phyloP scores from a whole-genome alignment of 2,329 filamentous ascomycete species.

The Cladosporium halotolerans region DNA sequence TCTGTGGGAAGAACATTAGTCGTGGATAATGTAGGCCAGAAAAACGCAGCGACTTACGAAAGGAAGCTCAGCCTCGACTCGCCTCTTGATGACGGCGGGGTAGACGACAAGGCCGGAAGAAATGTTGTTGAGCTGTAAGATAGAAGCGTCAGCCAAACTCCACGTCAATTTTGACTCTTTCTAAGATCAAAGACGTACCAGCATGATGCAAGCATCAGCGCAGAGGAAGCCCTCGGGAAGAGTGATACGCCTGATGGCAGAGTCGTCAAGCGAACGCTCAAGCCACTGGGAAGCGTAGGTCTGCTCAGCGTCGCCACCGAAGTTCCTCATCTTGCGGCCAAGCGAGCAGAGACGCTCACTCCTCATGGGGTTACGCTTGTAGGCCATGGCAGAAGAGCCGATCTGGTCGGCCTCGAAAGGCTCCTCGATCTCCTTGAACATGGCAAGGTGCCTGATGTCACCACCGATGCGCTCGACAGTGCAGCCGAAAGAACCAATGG shows the following conservation, averaged over 20 bases:
- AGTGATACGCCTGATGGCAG: constrained; percentile 56
- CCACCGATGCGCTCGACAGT: constrained; percentile 68
- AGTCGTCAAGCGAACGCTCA: constrained; percentile 73
- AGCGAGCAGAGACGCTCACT: constrained; percentile 57
- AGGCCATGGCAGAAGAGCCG: constrained; percentile 60
- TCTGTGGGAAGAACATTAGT: constrained; percentile 5
- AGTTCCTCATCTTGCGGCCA: constrained; percentile 45
- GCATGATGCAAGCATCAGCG: constrained; percentile 55
- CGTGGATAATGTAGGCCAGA: neutral
- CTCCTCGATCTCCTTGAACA: constrained; percentile 79
- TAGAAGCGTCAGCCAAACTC: too few relatives aligned
- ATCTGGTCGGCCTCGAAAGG: constrained; percentile 77
- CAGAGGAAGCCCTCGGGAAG: constrained; percentile 45
- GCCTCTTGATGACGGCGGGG: constrained; percentile 62
- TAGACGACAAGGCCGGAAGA: constrained; percentile 71
- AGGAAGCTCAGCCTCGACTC: constrained; percentile 69
- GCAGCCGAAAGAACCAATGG: constrained; percentile 71
- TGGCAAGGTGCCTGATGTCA: constrained; percentile 68
- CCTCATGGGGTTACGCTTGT: constrained; percentile 58
- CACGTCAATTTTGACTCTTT: too few relatives aligned
- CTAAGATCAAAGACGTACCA: too few relatives aligned
- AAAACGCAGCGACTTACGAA: constrained; percentile 64
- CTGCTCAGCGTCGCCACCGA: constrained; percentile 53
- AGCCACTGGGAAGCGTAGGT: constrained; percentile 70
- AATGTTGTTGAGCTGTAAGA: constrained; percentile 54